Base-by-base conservation (phyloP, 306 rosid species). In the Malus sieversii region DNA sequence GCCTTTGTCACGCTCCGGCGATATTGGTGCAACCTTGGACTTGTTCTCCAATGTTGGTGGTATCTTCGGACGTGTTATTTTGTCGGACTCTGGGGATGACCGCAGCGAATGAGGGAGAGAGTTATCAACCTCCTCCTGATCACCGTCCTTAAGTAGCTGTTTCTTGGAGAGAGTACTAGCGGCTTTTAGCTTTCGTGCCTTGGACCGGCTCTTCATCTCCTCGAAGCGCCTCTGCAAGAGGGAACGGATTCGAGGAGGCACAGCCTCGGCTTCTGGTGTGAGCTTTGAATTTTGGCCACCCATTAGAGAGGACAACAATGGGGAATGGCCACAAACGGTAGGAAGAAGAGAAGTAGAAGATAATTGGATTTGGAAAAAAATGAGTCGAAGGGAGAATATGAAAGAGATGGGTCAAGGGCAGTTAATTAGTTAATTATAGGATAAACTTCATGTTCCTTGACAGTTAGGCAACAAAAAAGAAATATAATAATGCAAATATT, bases 281-380 rank as follows among this genome's bases (percentile, higher is more conserved):
- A 78, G 73, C 86, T 75, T 94, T 19, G 97, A 88, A 65, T 40
- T 86, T 12, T 83, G 81, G 27, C 83, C 74, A 51, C 97, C 97
- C 96, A 91, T 93, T 87, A 64, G 70, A 67, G 70, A 74, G 22
- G 45, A 66, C 61, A 60, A 72, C 35, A 78, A 15, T 14, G 59
- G 45, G 19, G 44, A 38, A 27, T 55, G 68, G 23, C 66, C 53
- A 79, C 79, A 78, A 51, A 77, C 20, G 45, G 70, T 9, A 35
- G 57, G 25, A 46, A 70, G 5, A 27, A 62, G 30, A 44, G 62
- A 53, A 13, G 18, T 32, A 25, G 64, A 60, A 27, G 75, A 77
- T 33, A 78, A 61, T 58, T 62, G 74, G 68, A 25, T 60, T 6
- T 27, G 18, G 58, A 27, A 66, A 61, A 20, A 32, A 38, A 72